Base-by-base conservation (phyloP, 169 alveolate genomes). In the Babesia caballi region DNA sequence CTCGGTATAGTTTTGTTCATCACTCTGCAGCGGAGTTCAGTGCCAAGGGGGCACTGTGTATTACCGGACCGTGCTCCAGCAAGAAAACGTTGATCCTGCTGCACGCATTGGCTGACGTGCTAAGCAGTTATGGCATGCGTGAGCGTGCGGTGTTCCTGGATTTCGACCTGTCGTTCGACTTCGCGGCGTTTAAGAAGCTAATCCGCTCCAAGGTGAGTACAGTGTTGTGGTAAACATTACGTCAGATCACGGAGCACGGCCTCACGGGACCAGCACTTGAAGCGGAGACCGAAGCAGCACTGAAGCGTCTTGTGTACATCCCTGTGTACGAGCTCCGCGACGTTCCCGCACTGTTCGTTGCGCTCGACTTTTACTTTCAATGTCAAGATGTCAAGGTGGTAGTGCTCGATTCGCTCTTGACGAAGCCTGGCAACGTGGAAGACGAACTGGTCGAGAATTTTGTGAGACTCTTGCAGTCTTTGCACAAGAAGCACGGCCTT, bases 71-170 rank as follows among this genome's bases (percentile, higher is more conserved):
- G 0, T 63, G 61, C 27, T 63, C 61, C 23, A 63, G 73, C 28
- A 61, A 61, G n/a, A 63, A 63, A 28, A 46, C 73, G 5, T 27
- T 63, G 23, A 21, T 63, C 6, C 33, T 23, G 4, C n/a, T 63
- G 73, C 73, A 63, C 30, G 49, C 60, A 3, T 25, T 63, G 73
- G 73, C 73, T 1, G 73, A 63, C 41, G 46, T 63, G 1, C 14
- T 63, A 33, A 32, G 61, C 60, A 49, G 50, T 15, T 63, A 49
- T 47, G 73, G 73, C 19, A 63, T 63, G 73, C 4, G 23, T 30
- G 73, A 63, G 50, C 35, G 49, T 15, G 73, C 50, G 23, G 21
- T 63, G 4, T 63, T 46, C 19, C 35, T 63, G 58, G 73, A 63
- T 30, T 30, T 63, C 40, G 73, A 63, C 60, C 60, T 63, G 3